Base-by-base conservation (phyloP, 768 basidiomycete genomes). In the Naematelia encephala region DNA sequence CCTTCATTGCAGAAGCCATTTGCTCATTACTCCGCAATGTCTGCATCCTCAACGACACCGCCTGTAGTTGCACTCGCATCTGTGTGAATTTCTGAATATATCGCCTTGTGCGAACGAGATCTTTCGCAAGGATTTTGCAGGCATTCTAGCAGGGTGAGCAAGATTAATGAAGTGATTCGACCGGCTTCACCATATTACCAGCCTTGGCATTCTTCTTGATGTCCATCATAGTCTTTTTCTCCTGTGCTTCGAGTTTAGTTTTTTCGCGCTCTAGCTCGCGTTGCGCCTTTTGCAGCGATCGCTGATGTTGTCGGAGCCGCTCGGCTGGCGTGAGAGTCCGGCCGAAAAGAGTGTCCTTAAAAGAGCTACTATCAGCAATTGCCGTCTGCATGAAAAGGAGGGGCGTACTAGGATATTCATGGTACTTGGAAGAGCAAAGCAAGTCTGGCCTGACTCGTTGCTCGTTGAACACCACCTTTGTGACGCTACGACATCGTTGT, bases 1-100 rank as follows among this genome's bases (percentile, higher is more conserved):
- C 96, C 66, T 91, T 87, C 94, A 99, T 99, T 1, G 96, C 96
- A 55, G 93, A 91, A 1, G 93, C 94, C 96, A 99, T 99, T 80
- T 94, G 91, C 77, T 98, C 91, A 75, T 98, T 98, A 74, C 90
- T 93, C 72, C 96, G 81, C 59, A 99, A 81, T 5, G 92, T 91
- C 78, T 99, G 96, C 82, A 99, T 94, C 62, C 96, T 83, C 57
- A 99, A 81, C 11, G 88, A 86, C 43, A 99, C 90, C 4, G 94
- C 96, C 78, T 99, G 96, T 1, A 99, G 83, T 74, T 98, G 96
- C 1, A 96, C 98, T 57, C 90, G 85, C 94, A 99, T 98, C 75
- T 93, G 91, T 75, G 96, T 90, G 82, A 99, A 99, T 77, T 97
- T 98, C 79, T 97, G 91, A 23, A 92, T 82, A 75, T 99, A 98